Evolutionary conservation across 73 alveolate genomes (phyloP), one percentile per base, ranked within the genome.

Genomic region (Paramecium sexaurelia): DNA sequence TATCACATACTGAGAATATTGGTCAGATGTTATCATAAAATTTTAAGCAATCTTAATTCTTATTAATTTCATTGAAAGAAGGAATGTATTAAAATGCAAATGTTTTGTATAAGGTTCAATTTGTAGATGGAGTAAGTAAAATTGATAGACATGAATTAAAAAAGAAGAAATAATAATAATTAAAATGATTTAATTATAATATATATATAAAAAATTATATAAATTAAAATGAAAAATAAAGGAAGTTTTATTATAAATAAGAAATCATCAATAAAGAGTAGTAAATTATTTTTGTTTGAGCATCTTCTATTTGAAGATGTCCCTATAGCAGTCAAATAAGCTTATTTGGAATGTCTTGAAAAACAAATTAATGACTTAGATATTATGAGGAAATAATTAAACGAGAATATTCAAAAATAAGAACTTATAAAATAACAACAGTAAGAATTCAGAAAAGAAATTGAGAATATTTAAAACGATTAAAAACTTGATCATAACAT

Each of bases 71-170:
- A 47, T 89, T 98, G 82, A 98, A 98, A 92, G 99, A 97, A 93
- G 99, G 99, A 41, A 96, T 98, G 99, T 98, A 96, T 94, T 91
- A 98, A 71, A 96, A 98, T 92, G 99, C 99, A 37, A 98, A 98
- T 96, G 99, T 98, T 87, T 96, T 98, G 55, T 98, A 95, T 90
- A 97, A 97, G 88, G 99, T 99, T 6, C 91, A 92, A 33, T 98
- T 96, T 78, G 97, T 96, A 13, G 99, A 98, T 75, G 97, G 97
- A 36, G 95, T 95, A 51, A 93, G 98, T 57, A 91, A 91, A 55
- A 97, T 97, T 87, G 98, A 96, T 92, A 95, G 99, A 85, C 91
- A 87, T 55, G 93, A 95, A 37, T 75, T 89, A 83, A 96, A 93
- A 86, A 55, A 92, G 57, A 43, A 94, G 84, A 57, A 55, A 61